These are phyloP conservation scores for Trifolium dubium DNA, from an alignment of 306 rosid genomes.

Conservation along the genomic window DNA sequence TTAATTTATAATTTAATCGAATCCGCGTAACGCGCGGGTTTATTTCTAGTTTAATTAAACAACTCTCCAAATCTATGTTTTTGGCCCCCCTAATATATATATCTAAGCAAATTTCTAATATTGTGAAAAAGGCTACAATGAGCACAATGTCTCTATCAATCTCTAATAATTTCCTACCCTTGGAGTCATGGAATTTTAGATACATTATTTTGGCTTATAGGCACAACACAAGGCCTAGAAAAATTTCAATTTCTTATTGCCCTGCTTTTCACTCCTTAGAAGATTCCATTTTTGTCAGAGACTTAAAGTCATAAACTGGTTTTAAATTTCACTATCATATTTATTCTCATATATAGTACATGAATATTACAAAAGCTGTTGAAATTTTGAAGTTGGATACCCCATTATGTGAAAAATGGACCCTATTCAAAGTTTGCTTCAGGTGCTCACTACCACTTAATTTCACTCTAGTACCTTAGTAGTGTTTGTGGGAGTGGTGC, in stretches of 20 bases:
- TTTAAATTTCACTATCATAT: background rate
- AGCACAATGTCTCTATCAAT: background rate
- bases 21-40: too few relatives aligned
- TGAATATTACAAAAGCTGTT: background rate
- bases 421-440: conserved; percentile 36
- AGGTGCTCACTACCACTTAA: conserved; percentile 43
- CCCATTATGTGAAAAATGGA: conserved; percentile 42
- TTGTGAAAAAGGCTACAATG: background rate
- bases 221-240: conserved; percentile 22
- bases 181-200: background rate
- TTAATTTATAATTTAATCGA: too few relatives aligned
- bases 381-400: background rate
- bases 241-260: background rate
- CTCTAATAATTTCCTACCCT: background rate
- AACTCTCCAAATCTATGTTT: background rate
- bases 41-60: too few relatives aligned
- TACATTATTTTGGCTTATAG: conserved; percentile 1
- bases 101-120: background rate
- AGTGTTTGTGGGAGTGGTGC: conserved; percentile 40
- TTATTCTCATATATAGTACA: background rate
- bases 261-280: background rate
- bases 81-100: background rate
- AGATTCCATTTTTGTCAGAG: conserved; percentile 5
- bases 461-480: conserved; percentile 17
- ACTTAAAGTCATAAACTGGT: background rate